These are phyloP conservation scores for Simplicillium aogashimaense DNA, from an alignment of 2,329 filamentous ascomycete species.

Conservation along the genomic window DNA sequence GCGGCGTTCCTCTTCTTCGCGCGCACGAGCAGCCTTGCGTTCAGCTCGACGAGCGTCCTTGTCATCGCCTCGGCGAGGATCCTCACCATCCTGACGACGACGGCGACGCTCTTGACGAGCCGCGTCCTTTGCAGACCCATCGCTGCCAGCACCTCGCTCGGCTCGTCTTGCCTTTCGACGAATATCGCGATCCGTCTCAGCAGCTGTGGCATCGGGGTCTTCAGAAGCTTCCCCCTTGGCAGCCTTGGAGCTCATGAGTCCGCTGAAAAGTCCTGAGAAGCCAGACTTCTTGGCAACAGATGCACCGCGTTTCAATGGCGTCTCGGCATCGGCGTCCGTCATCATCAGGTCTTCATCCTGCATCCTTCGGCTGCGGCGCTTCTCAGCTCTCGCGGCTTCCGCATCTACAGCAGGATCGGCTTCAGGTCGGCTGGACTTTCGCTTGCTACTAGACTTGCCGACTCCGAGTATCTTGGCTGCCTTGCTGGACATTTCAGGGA, in stretches of 20 bases:
- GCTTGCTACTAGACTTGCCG: slow-evolving; percentile 28
- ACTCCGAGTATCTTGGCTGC: slow-evolving; percentile 68
- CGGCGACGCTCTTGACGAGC: slow-evolving; percentile 44
- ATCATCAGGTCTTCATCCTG: slow-evolving; percentile 30
- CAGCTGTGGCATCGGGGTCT: slow-evolving; percentile 32
- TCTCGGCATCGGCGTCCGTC: slow-evolving; percentile 23
- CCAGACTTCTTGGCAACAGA: slow-evolving; percentile 41
- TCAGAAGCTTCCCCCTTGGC: slow-evolving; percentile 35
- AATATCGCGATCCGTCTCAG: slow-evolving; percentile 50
- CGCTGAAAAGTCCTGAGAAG: slow-evolving; percentile 52
- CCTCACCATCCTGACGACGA: slow-evolving; percentile 46
- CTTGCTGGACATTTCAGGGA: slow-evolving; percentile 58
- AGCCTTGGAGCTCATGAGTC: slow-evolving; percentile 38
- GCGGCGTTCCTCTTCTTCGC: slow-evolving; percentile 39
- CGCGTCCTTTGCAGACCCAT: slow-evolving; percentile 50
- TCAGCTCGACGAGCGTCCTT: slow-evolving; percentile 49
- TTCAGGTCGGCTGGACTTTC: slow-evolving; percentile 37
- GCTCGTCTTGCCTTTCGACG: slow-evolving; percentile 49
- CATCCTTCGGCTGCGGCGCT: slow-evolving; percentile 20
- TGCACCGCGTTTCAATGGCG: slow-evolving; percentile 20
- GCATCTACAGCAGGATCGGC: slow-evolving; percentile 35
- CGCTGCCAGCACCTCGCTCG: slow-evolving; percentile 33
- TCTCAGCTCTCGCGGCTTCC: slow-evolving; percentile 24
- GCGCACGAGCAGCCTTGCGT: slow-evolving; percentile 34
- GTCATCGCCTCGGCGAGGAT: slow-evolving; percentile 34